Percentiles rank a stretch among this genome's conserved stretches.
Evolutionary conservation across 495 filamentous ascomycete species (phyloP).

Genomic region (Penicillium psychrofluorescens): DNA sequence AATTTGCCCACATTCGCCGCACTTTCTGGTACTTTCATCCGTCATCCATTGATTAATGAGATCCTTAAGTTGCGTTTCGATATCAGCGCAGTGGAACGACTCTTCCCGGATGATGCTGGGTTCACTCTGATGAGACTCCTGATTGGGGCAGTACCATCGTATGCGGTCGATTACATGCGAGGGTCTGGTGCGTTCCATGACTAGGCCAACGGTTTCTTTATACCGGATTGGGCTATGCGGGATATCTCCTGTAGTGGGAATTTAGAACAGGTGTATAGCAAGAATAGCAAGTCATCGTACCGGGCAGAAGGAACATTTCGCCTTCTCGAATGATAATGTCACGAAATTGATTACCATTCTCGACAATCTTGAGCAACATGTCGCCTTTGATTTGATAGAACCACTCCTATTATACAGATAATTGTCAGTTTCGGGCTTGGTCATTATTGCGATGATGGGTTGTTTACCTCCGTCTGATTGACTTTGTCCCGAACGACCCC

Average conservation of each 20-base stretch:
- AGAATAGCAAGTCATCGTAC: conserved; percentile 1
- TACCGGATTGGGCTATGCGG: conserved; percentile 61
- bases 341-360: conserved; percentile 46
- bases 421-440: too few species aligned
- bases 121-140: conserved; percentile 15
- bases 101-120: conserved; percentile 60
- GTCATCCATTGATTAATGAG: conserved; percentile 67
- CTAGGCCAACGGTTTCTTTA: conserved; percentile 56
- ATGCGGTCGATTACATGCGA: conserved; percentile 57
- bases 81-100: conserved; percentile 68
- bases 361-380: conserved; percentile 79
- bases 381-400: conserved; percentile 82
- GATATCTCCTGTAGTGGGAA: conserved; percentile 43
- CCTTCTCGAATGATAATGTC: conserved; percentile 78
- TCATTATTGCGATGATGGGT: too few species aligned
- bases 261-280: background rate
- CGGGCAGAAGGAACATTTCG: conserved; percentile 78
- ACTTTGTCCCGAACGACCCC: conserved; percentile 46
- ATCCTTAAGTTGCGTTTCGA: conserved; percentile 80
- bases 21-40: conserved; percentile 56
- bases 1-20: conserved; percentile 54
- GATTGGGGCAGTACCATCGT: conserved; percentile 70
- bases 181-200: conserved; percentile 74
- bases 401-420: conserved; percentile 51
- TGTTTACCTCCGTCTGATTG: conserved; percentile 53